phyloP scores from a whole-genome alignment of 306 rosid species.

The Dicorynia guianensis region DNA sequence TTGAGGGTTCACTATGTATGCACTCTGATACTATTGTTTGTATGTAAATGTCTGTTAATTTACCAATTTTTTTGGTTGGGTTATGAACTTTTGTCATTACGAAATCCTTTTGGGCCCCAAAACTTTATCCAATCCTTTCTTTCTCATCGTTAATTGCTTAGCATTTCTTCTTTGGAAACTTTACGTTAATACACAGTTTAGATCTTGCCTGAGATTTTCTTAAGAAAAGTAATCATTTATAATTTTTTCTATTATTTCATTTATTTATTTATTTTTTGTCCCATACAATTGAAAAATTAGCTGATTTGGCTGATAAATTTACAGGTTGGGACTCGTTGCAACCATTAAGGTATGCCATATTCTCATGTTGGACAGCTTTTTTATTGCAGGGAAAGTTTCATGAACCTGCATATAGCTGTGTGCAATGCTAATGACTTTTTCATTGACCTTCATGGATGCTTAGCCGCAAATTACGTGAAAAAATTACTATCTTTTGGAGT shows the following conservation, averaged over 20 bases:
- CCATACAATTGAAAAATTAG: not conserved
- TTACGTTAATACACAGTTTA: not conserved
- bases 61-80: not conserved
- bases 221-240: not conserved
- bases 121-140: not conserved
- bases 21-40: too few relatives aligned
- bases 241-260: not conserved
- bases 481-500: not conserved
- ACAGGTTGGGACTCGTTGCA: slow-evolving; percentile 85
- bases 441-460: not conserved
- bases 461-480: not conserved
- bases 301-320: slow-evolving; percentile 49
- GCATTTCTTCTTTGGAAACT: not conserved
- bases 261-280: not conserved
- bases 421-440: not conserved
- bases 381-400: not conserved
- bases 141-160: not conserved
- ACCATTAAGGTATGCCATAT: slow-evolving; percentile 70
- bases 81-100: not conserved
- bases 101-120: too few relatives aligned
- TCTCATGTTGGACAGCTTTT: not conserved
- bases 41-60: too few relatives aligned
- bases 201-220: not conserved
- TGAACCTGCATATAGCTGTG: not conserved
- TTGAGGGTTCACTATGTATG: not conserved